phyloP scores from a whole-genome alignment of 1,284 basidiomycete genomes.

The Puccinia sorghi region DNA sequence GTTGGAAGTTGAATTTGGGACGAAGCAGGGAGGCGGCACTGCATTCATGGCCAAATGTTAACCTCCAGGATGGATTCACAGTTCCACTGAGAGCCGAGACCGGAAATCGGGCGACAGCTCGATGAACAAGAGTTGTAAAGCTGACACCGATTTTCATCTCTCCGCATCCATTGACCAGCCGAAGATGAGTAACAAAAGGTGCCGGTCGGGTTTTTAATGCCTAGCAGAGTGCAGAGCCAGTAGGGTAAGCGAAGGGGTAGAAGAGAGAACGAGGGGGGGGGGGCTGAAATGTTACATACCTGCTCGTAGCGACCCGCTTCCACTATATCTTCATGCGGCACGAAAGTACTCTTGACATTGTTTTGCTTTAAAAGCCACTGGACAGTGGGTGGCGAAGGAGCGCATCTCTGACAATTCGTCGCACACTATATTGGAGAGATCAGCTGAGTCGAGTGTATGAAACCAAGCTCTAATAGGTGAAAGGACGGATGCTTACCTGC shows the following conservation, averaged over 20 bases:
- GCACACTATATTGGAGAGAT: slow-evolving; percentile 41
- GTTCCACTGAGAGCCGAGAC: slow-evolving; percentile 61
- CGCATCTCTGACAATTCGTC: slow-evolving; percentile 47
- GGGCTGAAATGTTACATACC: slow-evolving; percentile 17
- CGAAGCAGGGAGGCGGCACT: slow-evolving; percentile 59
- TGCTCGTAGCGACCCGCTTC: slow-evolving; percentile 63
- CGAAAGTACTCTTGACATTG: slow-evolving; percentile 55
- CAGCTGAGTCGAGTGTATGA: slow-evolving; percentile 41
- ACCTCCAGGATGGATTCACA: slow-evolving; percentile 71
- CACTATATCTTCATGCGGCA: slow-evolving; percentile 74
- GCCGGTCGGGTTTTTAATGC: slow-evolving; percentile 80
- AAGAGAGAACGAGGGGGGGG: too few relatives aligned
- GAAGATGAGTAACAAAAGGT: slow-evolving; percentile 83
- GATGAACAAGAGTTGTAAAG: slow-evolving; percentile 79
- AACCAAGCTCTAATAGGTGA: slow-evolving; percentile 13
- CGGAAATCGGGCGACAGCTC: slow-evolving; percentile 79
- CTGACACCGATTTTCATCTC: slow-evolving; percentile 83
- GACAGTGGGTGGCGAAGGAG: slow-evolving; percentile 37
- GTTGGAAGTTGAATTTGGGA: slow-evolving; percentile 67
- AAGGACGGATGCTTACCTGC: slow-evolving; percentile 14
- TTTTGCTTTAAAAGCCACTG: slow-evolving; percentile 64
- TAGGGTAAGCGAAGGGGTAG: neutral
- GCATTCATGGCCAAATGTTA: slow-evolving; percentile 75
- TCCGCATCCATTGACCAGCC: slow-evolving; percentile 66
- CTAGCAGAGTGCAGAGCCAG: slow-evolving; percentile 50